Conservation (phyloP, 2,329 filamentous ascomycete species). For the Arthroderma uncinatum region DNA sequence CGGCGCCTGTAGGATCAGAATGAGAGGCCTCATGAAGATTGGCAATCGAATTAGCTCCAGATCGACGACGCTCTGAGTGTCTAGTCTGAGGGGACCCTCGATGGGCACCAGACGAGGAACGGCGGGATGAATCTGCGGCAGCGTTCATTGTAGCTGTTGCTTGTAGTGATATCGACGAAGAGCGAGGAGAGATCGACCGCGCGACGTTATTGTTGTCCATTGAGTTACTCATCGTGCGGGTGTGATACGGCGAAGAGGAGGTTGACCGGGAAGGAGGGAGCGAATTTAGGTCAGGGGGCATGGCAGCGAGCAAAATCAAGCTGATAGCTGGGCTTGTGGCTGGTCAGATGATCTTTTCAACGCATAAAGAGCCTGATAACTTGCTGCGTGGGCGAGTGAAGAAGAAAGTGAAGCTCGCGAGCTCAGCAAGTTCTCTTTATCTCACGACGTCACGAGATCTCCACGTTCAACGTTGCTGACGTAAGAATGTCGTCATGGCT, state of each 20-base stretch:
- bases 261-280: slow-evolving; percentile 47
- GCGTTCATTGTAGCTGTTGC: slow-evolving; percentile 69
- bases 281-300: slow-evolving; percentile 67
- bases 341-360: neutral
- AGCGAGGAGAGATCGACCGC: slow-evolving; percentile 51
- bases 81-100: slow-evolving; percentile 25
- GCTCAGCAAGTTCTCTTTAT: neutral
- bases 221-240: neutral
- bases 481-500: neutral
- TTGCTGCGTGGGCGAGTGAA: neutral
- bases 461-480: neutral
- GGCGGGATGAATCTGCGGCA: slow-evolving; percentile 48
- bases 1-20: slow-evolving; percentile 26
- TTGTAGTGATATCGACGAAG: slow-evolving; percentile 59
- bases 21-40: slow-evolving; percentile 31
- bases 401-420: neutral
- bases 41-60: slow-evolving; percentile 30
- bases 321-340: neutral
- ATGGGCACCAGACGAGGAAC: slow-evolving; percentile 27
- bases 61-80: slow-evolving; percentile 34
- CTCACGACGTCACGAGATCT: neutral
- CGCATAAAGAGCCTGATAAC: neutral
- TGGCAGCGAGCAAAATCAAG: slow-evolving; percentile 22
- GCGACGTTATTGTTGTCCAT: slow-evolving; percentile 25
- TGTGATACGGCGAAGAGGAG: slow-evolving; percentile 25